Conservation (phyloP, 2,329 filamentous ascomycete genomes). For the Periconia digitata region DNA sequence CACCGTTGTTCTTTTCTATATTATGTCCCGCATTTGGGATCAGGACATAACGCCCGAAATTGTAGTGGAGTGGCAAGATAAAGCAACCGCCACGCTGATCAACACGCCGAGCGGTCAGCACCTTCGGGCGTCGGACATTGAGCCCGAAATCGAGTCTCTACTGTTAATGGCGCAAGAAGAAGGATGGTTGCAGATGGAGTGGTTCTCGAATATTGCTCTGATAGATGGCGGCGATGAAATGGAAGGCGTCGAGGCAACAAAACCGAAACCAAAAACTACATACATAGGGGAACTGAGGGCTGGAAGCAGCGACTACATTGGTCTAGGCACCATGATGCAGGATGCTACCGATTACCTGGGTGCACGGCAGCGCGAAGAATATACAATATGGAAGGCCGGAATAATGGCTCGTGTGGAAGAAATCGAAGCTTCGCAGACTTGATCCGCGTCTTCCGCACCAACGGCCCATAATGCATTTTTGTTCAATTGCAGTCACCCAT, state of each 20-base stretch:
- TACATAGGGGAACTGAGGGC: slow-evolving; percentile 45
- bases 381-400: slow-evolving; percentile 63
- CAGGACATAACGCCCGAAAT: slow-evolving; percentile 31
- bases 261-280: slow-evolving; percentile 24
- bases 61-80: slow-evolving; percentile 36
- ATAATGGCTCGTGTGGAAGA: slow-evolving; percentile 60
- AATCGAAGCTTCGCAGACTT: slow-evolving; percentile 39
- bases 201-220: slow-evolving; percentile 58
- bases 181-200: slow-evolving; percentile 55
- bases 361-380: slow-evolving; percentile 63
- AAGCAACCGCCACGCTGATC: slow-evolving; percentile 54
- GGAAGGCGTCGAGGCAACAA: slow-evolving; percentile 33
- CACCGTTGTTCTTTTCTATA: slow-evolving; percentile 63
- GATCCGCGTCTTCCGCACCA: no score
- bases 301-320: slow-evolving; percentile 50
- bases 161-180: slow-evolving; percentile 37
- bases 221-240: slow-evolving; percentile 23
- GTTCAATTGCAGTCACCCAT: no score
- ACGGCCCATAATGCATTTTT: no score
- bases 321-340: slow-evolving; percentile 70
- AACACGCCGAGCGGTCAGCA: slow-evolving; percentile 55
- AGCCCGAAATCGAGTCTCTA: slow-evolving; percentile 35
- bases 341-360: slow-evolving; percentile 72
- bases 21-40: slow-evolving; percentile 50
- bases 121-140: slow-evolving; percentile 48